These are phyloP conservation scores for Huntiella moniliformis DNA, from an alignment of 2,329 filamentous ascomycete species.

Conservation along the genomic window DNA sequence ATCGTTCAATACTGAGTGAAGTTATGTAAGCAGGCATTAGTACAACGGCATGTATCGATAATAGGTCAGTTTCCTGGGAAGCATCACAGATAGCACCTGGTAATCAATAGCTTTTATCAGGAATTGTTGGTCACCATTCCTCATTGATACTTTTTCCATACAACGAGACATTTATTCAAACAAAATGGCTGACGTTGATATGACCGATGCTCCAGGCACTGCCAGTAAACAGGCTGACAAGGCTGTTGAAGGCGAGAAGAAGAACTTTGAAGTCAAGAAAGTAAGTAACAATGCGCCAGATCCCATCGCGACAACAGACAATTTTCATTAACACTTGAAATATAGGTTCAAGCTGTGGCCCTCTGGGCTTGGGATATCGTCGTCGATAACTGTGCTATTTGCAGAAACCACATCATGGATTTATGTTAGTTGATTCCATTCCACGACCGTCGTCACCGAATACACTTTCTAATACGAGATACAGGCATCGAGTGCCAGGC, in stretches of 20 bases:
- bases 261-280: conserved; percentile 98
- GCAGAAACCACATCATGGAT: conserved; percentile 99
- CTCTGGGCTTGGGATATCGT: conserved; percentile 99
- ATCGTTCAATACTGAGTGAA: too few species aligned
- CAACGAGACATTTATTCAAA: background rate
- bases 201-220: conserved; percentile 62
- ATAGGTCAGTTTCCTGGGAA: too few species aligned
- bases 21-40: too few species aligned
- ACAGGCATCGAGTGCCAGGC: conserved; percentile 93
- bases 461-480: conserved; percentile 1
- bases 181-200: conserved; percentile 84
- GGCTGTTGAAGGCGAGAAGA: conserved; percentile 49
- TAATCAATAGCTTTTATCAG: too few species aligned
- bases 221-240: conserved; percentile 36
- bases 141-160: too few species aligned
- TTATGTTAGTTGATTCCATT: conserved; percentile 44
- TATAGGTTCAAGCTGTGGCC: conserved; percentile 52
- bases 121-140: too few species aligned
- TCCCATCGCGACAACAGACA: background rate
- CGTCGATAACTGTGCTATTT: conserved; percentile 98
- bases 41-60: too few species aligned
- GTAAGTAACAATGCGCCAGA: conserved; percentile 26
- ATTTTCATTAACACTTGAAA: background rate
- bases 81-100: too few species aligned
- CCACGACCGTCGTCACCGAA: background rate